Evolutionary conservation across 257 asterid genomes (phyloP).

Genomic region (Petunia secreta): DNA sequence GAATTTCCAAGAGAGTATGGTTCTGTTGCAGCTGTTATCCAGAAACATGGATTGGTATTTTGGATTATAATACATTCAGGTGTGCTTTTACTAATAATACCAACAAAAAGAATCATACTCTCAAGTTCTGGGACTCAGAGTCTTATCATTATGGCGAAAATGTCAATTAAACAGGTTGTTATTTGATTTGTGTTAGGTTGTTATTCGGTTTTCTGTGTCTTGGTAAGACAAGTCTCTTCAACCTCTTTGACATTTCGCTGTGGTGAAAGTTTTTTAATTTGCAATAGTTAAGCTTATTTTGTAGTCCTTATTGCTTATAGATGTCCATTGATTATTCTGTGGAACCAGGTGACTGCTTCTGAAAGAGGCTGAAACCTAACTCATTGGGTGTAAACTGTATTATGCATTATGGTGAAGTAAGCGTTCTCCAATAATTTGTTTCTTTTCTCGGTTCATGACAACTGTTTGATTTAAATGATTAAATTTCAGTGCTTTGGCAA

Average conservation of each 20-base stretch:
- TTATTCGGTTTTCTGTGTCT: neutral
- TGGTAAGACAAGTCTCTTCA: neutral
- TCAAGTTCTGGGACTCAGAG: neutral
- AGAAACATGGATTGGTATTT: conserved; percentile 1
- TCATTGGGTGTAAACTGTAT: too few species aligned
- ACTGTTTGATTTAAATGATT: neutral
- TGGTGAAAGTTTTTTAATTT: neutral
- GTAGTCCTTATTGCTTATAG: neutral
- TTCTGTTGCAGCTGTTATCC: neutral
- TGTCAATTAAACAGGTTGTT: neutral
- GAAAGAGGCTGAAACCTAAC: too few species aligned
- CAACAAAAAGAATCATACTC: neutral
- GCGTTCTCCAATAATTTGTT: neutral
- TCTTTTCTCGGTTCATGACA: neutral
- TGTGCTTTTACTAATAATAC: neutral
- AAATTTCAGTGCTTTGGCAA: neutral
- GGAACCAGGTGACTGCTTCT: neutral
- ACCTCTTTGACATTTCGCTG: too few species aligned
- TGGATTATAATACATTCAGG: neutral
- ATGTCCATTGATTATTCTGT: neutral
- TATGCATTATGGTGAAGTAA: conserved; percentile 22
- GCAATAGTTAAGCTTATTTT: neutral
- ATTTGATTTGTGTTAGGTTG: neutral
- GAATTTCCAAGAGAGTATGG: neutral
- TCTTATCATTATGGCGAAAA: neutral